Conservation (phyloP, 73 alveolate genomes). For the Durusdinium trenchii region DNA sequence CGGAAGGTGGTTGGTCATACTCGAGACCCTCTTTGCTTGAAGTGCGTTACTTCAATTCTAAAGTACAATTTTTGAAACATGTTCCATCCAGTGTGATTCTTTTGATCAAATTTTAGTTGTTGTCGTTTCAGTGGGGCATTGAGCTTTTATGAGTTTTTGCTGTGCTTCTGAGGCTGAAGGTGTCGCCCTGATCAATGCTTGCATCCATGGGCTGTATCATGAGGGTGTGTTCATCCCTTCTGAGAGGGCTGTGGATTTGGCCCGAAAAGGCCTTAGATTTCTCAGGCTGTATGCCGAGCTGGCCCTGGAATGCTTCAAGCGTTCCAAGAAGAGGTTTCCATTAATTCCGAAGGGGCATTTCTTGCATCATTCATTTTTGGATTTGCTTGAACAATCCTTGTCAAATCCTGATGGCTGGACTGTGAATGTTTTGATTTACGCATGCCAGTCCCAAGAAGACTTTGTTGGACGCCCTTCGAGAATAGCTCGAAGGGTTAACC, state of each 20-base stretch:
- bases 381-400: too few relatives aligned
- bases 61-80: background rate
- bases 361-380: background rate
- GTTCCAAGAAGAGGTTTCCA: background rate
- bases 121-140: background rate
- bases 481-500: background rate
- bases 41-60: background rate
- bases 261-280: background rate
- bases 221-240: background rate
- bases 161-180: background rate
- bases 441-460: constrained; percentile 24
- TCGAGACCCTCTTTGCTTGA: background rate
- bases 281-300: background rate
- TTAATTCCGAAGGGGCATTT: constrained; percentile 10
- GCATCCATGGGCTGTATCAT: background rate
- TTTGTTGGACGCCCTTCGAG: constrained; percentile 21
- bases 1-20: background rate
- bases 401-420: background rate
- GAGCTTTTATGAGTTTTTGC: background rate
- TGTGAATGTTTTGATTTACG: background rate
- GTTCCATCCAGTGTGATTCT: too few relatives aligned
- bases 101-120: background rate
- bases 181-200: background rate
- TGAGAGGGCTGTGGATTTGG: background rate
- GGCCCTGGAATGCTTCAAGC: background rate